Percentiles rank a stretch among this genome's conserved stretches.
Conservation (phyloP, 1,284 basidiomycete species). For the Inonotus hispidus region DNA sequence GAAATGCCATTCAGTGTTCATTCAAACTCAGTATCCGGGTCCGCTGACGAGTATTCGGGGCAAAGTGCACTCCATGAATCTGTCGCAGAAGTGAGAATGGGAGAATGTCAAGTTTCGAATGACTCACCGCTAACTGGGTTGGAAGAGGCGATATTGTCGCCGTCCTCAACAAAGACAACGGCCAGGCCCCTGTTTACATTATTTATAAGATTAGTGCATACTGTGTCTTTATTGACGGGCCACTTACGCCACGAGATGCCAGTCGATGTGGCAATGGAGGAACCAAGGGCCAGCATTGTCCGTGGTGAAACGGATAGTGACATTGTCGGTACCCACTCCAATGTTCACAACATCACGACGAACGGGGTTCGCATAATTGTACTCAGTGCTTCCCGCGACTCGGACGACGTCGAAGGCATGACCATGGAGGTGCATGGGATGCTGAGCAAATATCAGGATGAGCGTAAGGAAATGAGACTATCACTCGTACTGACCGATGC, state of each 20-base stretch:
- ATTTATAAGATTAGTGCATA: slow-evolving; percentile 27
- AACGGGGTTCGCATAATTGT: slow-evolving; percentile 35
- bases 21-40: slow-evolving; percentile 15
- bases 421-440: slow-evolving; percentile 34
- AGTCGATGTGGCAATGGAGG: slow-evolving; percentile 44
- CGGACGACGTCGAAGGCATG: slow-evolving; percentile 33
- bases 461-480: neutral
- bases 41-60: slow-evolving; percentile 5
- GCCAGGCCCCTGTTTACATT: slow-evolving; percentile 34
- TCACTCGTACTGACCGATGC: slow-evolving; percentile 24
- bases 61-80: slow-evolving; percentile 16
- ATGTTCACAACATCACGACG: slow-evolving; percentile 34
- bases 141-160: slow-evolving; percentile 22
- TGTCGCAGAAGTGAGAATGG: neutral
- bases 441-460: slow-evolving; percentile 20
- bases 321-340: slow-evolving; percentile 25
- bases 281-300: slow-evolving; percentile 47
- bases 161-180: slow-evolving; percentile 37
- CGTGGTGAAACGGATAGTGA: slow-evolving; percentile 34
- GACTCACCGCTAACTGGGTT: slow-evolving; percentile 24
- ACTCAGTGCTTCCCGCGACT: slow-evolving; percentile 27
- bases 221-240: slow-evolving; percentile 31
- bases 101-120: too few relatives aligned
- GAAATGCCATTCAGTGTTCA: neutral
- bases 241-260: slow-evolving; percentile 36